Base-by-base conservation (phyloP, 176 grass and related monocot genomes). In the Aegilops tauschii region DNA sequence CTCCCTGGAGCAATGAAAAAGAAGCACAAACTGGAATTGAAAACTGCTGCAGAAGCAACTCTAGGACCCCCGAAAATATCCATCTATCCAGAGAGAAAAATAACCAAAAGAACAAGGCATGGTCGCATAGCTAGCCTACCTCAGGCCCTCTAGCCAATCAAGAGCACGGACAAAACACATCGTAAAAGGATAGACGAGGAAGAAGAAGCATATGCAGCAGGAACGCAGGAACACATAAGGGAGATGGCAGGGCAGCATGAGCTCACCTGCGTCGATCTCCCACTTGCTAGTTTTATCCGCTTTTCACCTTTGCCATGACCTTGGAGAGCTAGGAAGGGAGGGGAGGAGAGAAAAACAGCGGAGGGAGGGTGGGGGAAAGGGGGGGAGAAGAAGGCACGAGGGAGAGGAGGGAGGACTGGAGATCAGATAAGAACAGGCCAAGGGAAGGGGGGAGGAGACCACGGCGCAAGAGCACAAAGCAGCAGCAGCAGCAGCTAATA, bases 261-360 rank as follows among this genome's bases (percentile, higher is more conserved):
- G 65, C 93, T 72, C 85, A 94, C 90, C 93, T 86, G 35, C 58
- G 72, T 44, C 14, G 72, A 36, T 66, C 84, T 81, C 68, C 77
- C 83, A 83, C 80, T 84, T 52, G 87, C 52, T 88, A 75, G 14
- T 90, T 85, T 27, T 54, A 44, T 82, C 49, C 76, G 81, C 14
- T 27, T 64, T 63, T 30, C 81, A 68, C 81, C 87, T 84, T 87
- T 87, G 81, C 90, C 63, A 87, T 88, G 82, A 84, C 81, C 82
- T 87, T 54, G 85, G 81, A 88, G 82, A 69, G 69, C 39, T 47
- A 36, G 5, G 67, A 21, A 45, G 42, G 4, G 45, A 49, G 45
- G 45, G 44, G 44, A 12, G 44, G 44, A 20, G 34, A 69, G n/a
- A 8, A 4, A 5, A 56, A 29, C 20, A 28, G 25, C n/a, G 21